These are phyloP conservation scores for Davidsoniella eucalypti DNA, from an alignment of 2,329 filamentous ascomycete species.

Conservation along the genomic window DNA sequence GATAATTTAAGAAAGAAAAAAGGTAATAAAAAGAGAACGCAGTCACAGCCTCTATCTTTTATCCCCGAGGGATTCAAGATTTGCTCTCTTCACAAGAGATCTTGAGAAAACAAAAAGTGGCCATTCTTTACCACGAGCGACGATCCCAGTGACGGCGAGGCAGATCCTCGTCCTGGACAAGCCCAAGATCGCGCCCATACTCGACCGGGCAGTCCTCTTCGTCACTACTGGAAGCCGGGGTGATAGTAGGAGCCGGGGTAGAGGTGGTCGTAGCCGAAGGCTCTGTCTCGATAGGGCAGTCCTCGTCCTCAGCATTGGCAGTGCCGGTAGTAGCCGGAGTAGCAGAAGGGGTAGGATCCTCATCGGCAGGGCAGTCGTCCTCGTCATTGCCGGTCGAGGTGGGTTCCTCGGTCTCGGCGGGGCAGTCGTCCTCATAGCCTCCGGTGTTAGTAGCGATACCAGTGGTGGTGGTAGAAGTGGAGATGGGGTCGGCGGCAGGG, in stretches of 20 bases:
- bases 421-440: background rate
- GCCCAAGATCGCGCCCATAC: conserved; percentile 8
- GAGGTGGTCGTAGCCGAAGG: background rate
- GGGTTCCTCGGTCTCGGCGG: conserved; percentile 2
- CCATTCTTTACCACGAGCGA: conserved; percentile 8
- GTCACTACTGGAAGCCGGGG: background rate
- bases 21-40: background rate
- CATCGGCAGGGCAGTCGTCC: conserved; percentile 4
- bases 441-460: background rate
- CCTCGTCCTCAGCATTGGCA: conserved; percentile 1
- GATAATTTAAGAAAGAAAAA: background rate
- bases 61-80: too few relatives aligned
- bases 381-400: background rate
- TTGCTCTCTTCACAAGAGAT: background rate
- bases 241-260: background rate
- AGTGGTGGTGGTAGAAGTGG: background rate
- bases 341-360: background rate
- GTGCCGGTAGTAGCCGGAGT: background rate
- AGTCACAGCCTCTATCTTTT: too few relatives aligned
- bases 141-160: conserved; percentile 10
- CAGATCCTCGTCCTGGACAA: conserved; percentile 1
- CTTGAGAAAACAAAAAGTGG: background rate
- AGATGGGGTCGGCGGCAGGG: background rate
- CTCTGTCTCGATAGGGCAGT: background rate
- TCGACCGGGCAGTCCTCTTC: conserved; percentile 4